Evolutionary conservation across 768 basidiomycete genomes (phyloP).

Genomic region (Termitomyces sp.): DNA sequence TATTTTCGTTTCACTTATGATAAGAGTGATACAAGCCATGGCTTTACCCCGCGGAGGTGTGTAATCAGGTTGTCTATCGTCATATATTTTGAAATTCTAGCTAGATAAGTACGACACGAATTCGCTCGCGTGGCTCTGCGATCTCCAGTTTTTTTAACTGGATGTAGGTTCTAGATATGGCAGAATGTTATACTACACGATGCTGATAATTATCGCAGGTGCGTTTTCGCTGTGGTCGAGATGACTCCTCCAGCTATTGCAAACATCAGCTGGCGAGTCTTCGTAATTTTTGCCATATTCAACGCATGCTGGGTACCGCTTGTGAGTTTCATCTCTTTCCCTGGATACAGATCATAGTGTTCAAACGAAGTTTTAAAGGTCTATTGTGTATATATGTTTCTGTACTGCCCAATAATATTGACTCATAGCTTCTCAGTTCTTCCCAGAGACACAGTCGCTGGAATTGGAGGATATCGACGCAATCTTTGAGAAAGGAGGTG

Average conservation of each 20-base stretch:
- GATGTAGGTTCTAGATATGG: constrained; percentile 18
- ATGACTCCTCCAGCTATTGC: constrained; percentile 38
- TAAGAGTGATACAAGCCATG: constrained; percentile 18
- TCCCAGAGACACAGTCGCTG: constrained; percentile 31
- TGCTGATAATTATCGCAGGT: constrained; percentile 10
- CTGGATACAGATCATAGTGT: background rate
- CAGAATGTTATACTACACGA: background rate
- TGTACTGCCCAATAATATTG: background rate
- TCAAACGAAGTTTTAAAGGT: background rate
- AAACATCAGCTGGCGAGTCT: constrained; percentile 38
- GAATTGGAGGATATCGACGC: constrained; percentile 35
- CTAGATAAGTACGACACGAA: constrained; percentile 34
- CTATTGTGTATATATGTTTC: constrained; percentile 10
- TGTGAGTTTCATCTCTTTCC: constrained; percentile 21
- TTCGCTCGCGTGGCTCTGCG: constrained; percentile 28
- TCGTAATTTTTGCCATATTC: constrained; percentile 40
- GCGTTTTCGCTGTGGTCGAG: constrained; percentile 35
- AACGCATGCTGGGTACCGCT: constrained; percentile 40
- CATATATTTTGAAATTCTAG: background rate
- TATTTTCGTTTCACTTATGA: background rate
- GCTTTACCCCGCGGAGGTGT: constrained; percentile 30
- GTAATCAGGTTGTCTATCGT: background rate
- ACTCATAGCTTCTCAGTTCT: constrained; percentile 16
- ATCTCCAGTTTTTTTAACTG: constrained; percentile 29
- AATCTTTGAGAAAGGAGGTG: constrained; percentile 35